These are phyloP conservation scores for Colletotrichum eleusines DNA, from an alignment of 2,329 filamentous ascomycete genomes.

Conservation along the genomic window DNA sequence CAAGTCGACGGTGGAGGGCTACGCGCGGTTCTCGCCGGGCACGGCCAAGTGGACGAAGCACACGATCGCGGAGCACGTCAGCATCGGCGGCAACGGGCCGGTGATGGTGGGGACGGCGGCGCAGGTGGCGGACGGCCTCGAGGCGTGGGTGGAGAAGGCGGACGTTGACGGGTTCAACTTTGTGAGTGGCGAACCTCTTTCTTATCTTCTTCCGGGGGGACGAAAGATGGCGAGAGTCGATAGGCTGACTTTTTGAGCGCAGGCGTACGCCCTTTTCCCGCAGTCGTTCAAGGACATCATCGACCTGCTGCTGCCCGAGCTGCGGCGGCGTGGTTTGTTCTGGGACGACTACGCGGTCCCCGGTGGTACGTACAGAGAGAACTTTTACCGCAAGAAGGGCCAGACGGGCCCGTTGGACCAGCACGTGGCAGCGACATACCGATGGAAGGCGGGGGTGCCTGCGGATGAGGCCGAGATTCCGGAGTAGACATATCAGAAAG, in stretches of 20 bases:
- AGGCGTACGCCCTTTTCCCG: slow-evolving; percentile 75
- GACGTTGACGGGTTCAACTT: slow-evolving; percentile 83
- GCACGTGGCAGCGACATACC: slow-evolving; percentile 65
- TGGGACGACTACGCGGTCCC: slow-evolving; percentile 66
- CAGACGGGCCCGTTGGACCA: slow-evolving; percentile 63
- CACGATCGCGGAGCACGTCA: slow-evolving; percentile 76
- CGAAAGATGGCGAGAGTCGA: not conserved
- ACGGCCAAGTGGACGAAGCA: slow-evolving; percentile 79
- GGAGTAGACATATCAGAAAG: not conserved
- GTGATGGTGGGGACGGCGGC: slow-evolving; percentile 73
- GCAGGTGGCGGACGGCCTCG: slow-evolving; percentile 75
- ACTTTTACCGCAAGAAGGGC: slow-evolving; percentile 65
- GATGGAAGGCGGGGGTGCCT: slow-evolving; percentile 52
- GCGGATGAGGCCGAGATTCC: slow-evolving; percentile 49
- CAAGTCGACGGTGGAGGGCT: slow-evolving; percentile 66
- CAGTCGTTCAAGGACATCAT: slow-evolving; percentile 76
- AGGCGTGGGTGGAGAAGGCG: slow-evolving; percentile 75
- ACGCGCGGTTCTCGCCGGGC: slow-evolving; percentile 67
- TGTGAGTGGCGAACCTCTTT: slow-evolving; percentile 52
- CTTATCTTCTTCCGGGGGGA: too few species aligned
- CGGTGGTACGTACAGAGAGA: slow-evolving; percentile 71
- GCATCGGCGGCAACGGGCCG: slow-evolving; percentile 75
- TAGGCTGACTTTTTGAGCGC: slow-evolving; percentile 1
- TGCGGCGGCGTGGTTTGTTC: slow-evolving; percentile 69
- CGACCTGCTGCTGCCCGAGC: slow-evolving; percentile 73